These are phyloP conservation scores for Torulaspora gathmanii DNA, from an alignment of 805 yeast species.

Conservation along the genomic window DNA sequence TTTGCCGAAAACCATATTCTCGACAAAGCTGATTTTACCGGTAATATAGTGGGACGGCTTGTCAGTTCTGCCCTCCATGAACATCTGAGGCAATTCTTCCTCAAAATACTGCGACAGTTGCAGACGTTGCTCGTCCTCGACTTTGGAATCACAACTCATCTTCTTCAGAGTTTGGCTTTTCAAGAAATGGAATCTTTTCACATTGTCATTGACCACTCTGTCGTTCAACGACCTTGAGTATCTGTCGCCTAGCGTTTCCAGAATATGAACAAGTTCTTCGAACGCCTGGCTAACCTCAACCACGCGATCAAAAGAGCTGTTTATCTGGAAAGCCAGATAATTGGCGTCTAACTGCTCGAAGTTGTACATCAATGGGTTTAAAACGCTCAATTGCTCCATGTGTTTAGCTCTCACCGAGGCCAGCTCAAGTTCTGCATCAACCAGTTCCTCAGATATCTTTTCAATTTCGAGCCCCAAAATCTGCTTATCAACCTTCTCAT, in stretches of 20 bases:
- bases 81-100: constrained; percentile 27
- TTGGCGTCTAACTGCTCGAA: constrained; percentile 21
- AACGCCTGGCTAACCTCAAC: constrained; percentile 22
- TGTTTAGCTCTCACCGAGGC: constrained; percentile 19
- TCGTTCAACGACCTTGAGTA: constrained; percentile 85
- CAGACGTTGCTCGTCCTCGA: constrained; percentile 24
- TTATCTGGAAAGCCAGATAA: constrained; percentile 13
- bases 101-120: constrained; percentile 26
- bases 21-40: constrained; percentile 30
- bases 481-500: constrained; percentile 4
- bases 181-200: constrained; percentile 45
- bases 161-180: constrained; percentile 22
- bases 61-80: constrained; percentile 21
- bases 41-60: constrained; percentile 24
- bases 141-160: constrained; percentile 19
- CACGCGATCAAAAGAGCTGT: constrained; percentile 16
- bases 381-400: constrained; percentile 15
- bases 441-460: constrained; percentile 8
- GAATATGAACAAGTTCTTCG: constrained; percentile 33
- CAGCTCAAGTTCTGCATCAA: constrained; percentile 23
- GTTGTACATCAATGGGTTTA: constrained; percentile 24
- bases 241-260: constrained; percentile 47
- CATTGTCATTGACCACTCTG: constrained; percentile 73
- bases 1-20: constrained; percentile 23
- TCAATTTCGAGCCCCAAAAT: constrained; percentile 12